phyloP scores from a whole-genome alignment of 148 eudicot genomes.

The Diospyros lotus region DNA sequence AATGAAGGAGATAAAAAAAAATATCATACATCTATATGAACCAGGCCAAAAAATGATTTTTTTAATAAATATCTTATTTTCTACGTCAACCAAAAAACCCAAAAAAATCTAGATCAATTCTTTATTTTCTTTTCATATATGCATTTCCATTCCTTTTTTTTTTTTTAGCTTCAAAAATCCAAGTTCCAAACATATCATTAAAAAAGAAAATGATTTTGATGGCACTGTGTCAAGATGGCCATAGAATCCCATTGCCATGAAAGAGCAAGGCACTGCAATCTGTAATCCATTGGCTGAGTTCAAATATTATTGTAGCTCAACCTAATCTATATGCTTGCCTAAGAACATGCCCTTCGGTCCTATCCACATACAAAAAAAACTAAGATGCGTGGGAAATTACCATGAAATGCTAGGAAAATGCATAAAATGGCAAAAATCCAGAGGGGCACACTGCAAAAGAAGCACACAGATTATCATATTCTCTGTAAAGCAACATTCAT shows the following conservation, averaged over 20 bases:
- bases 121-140: no score
- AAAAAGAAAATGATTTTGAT: not conserved
- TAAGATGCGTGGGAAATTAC: slow-evolving; percentile 29
- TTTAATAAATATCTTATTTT: no score
- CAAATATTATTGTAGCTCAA: not conserved
- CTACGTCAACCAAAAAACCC: no score
- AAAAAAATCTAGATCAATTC: no score
- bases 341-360: slow-evolving; percentile 7
- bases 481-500: slow-evolving; percentile 1
- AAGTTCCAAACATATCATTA: no score
- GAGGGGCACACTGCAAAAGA: slow-evolving; percentile 65
- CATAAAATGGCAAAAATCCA: slow-evolving; percentile 69
- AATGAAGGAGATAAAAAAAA: no score
- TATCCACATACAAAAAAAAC: not conserved
- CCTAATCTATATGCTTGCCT: not conserved
- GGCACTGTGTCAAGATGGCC: no score
- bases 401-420: slow-evolving; percentile 70
- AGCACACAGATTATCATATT: slow-evolving; percentile 8
- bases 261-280: not conserved
- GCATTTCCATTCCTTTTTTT: no score
- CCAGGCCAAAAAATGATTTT: no score
- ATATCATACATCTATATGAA: no score
- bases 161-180: no score
- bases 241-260: no score
- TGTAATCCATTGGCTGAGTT: not conserved